Percentiles rank a stretch among this genome's conserved stretches.
Evolutionary conservation across 2,329 filamentous ascomycete genomes (phyloP).

Genomic region (Dendryphion nanum): DNA sequence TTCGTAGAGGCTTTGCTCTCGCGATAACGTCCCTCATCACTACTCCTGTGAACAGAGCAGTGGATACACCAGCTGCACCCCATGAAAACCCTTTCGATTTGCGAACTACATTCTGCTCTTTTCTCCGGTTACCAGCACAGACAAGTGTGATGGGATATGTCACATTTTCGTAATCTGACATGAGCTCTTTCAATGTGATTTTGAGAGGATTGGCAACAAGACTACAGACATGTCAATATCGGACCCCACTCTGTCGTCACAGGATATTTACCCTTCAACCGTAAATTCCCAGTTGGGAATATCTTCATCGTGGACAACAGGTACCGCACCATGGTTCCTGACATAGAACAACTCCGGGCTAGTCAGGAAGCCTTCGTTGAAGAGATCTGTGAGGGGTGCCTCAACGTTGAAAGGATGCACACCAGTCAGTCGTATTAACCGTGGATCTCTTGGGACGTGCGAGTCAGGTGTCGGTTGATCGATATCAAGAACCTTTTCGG

Average conservation of each 20-base stretch:
- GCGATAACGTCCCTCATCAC: conserved; percentile 69
- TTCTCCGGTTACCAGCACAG: conserved; percentile 86
- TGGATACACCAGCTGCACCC: conserved; percentile 84
- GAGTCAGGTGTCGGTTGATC: conserved; percentile 81
- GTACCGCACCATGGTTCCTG: conserved; percentile 83
- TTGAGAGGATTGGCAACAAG: conserved; percentile 75
- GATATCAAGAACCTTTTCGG: conserved; percentile 65
- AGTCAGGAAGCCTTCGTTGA: conserved; percentile 79
- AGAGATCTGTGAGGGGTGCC: conserved; percentile 75
- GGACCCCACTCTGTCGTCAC: neutral
- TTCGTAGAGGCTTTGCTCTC: conserved; percentile 64
- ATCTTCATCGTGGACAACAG: conserved; percentile 68
- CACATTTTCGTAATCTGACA: conserved; percentile 73
- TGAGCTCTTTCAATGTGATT: conserved; percentile 69
- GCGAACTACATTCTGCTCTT: conserved; percentile 87
- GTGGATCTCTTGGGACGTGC: conserved; percentile 76
- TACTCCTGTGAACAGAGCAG: conserved; percentile 83
- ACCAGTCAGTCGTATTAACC: conserved; percentile 82
- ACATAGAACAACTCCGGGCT: conserved; percentile 89
- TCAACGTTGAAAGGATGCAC: conserved; percentile 91
- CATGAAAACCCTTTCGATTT: conserved; percentile 95
- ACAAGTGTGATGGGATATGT: conserved; percentile 87
- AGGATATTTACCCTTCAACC: conserved; percentile 62
- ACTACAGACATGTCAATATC: conserved; percentile 29
- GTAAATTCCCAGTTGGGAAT: conserved; percentile 78